Conservation (phyloP, 768 basidiomycete genomes). For the Suillus paluster region DNA sequence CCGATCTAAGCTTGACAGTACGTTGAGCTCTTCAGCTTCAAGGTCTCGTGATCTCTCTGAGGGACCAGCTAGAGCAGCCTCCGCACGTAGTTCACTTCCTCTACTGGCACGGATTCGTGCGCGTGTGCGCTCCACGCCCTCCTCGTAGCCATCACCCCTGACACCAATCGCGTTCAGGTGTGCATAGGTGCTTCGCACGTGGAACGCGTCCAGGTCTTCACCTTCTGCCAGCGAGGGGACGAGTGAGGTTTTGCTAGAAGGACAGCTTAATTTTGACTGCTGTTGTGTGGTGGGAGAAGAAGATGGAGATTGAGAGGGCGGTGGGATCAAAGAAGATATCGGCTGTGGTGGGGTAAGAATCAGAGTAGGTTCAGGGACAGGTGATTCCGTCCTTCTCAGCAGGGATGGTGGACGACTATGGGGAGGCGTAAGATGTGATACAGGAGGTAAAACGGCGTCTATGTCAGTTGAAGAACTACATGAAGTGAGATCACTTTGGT, state of each 20-base stretch:
- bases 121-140: conserved; percentile 92
- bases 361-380: conserved; percentile 24
- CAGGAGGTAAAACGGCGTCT: conserved; percentile 20
- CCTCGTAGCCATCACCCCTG: conserved; percentile 91
- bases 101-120: conserved; percentile 62
- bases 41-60: conserved; percentile 70
- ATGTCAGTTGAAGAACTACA: conserved; percentile 27
- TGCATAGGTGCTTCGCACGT: conserved; percentile 87
- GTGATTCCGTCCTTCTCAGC: conserved; percentile 27
- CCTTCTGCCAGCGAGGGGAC: conserved; percentile 77
- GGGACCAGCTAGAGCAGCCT: conserved; percentile 57
- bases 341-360: conserved; percentile 22
- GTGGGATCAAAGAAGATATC: conserved; percentile 23
- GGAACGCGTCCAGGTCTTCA: conserved; percentile 82
- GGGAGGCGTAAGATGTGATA: conserved; percentile 26
- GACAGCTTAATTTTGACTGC: conserved; percentile 36
- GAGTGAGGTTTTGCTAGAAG: conserved; percentile 61
- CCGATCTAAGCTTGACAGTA: conserved; percentile 86
- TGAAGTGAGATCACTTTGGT: conserved; percentile 33
- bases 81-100: conserved; percentile 62
- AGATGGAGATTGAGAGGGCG: conserved; percentile 44
- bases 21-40: conserved; percentile 70
- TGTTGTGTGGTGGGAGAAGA: conserved; percentile 28
- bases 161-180: conserved; percentile 90
- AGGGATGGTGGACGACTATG: conserved; percentile 33